Base-by-base conservation (phyloP, 306 rosid genomes). In the Psophocarpus tetragonolobus region DNA sequence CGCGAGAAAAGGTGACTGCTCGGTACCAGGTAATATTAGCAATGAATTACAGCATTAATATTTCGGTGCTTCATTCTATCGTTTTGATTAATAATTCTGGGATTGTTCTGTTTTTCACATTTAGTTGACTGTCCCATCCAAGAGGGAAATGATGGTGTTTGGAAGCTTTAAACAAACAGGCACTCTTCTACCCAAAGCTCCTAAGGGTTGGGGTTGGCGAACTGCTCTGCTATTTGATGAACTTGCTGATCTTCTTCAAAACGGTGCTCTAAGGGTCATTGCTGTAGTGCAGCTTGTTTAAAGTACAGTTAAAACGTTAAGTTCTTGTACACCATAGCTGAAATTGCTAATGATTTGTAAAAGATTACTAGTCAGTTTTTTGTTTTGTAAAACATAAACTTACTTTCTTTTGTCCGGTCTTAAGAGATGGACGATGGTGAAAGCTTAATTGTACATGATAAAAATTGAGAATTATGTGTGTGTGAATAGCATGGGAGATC, bases 151-250 rank as follows among this genome's bases (percentile, higher is more conserved):
- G 76, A 86, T 91, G 96, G 91, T 88, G 65, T 95, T 91, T 68
- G 99, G 99, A 85, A 92, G 85, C 85, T 87, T 86, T 82, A 95
- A 92, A 86, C 96, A 92, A 80, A 87, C 97, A 4, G 99, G 99
- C 45, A 95, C 99, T 45, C 97, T 95, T 77, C 85, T 95, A 63
- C 99, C 99, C 0, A 95, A 95, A 85, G 97, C 92, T 77, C 99
- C 99, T 3, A 95, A 95, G 80, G 97, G 99, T 69, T 95, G 99
- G 99, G 99, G 99, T 48, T 95, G 99, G 99, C 90, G 97, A 77
- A 92, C 96, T 56, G 97, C 99, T 58, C 87, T 92, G 76, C 82
- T 91, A 44, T 95, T 92, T 80, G 92, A 95, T 14, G 99, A 95
- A 79, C 97, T 95, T 47, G 81, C 85, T 0, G 97, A 95, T 86